Evolutionary conservation across 2,329 filamentous ascomycete genomes (phyloP), one percentile per base, ranked within the genome.

Genomic region (Beauveria scarabaeidicola): DNA sequence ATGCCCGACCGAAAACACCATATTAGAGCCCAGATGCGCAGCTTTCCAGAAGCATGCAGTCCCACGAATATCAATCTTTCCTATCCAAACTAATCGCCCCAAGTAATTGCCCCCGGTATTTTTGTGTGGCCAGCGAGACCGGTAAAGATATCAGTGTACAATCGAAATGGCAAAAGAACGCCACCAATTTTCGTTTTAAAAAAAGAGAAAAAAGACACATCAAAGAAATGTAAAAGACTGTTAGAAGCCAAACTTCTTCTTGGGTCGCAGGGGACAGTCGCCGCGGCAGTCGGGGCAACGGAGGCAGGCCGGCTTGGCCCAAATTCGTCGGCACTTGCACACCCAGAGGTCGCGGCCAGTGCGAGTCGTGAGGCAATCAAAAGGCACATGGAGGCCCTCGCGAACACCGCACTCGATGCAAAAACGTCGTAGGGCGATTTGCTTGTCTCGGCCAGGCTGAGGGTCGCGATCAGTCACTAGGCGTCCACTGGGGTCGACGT

Each of bases 401-500:
- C 66, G 65, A 50, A 77, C 69, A n/a, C 74, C 74, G 50, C 74
- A 77, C 21, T 72, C 72, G 54, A 77, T 72, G 62, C 74, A 77
- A 62, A 75, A 77, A 23, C 74, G 69, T 8, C 74, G 72, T 8
- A 77, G 66, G 54, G 67, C 63, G 21, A 72, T 63, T 36, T 67
- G 60, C n/a, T 64, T 66, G 60, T 73, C 71, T n/a, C 48, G 52
- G 10, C 62, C 63, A 3, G 66, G 60, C 15, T 64, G 61, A 13
- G 70, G 68, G 29, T 69, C 63, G 59, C 70, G 65, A 55, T 67
- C 67, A 44, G 64, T 66, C 23, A 75, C 64, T 19, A 72, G 61
- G 25, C 64, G 66, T 25, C 70, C 71, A 13, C 63, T 62, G 32
- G 60, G 55, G 62, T 75, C 72, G 46, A 75, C 62, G 59, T 69